These are phyloP conservation scores for Groenewaldozyma tartarivorans DNA, from an alignment of 805 yeast species.

Conservation along the genomic window DNA sequence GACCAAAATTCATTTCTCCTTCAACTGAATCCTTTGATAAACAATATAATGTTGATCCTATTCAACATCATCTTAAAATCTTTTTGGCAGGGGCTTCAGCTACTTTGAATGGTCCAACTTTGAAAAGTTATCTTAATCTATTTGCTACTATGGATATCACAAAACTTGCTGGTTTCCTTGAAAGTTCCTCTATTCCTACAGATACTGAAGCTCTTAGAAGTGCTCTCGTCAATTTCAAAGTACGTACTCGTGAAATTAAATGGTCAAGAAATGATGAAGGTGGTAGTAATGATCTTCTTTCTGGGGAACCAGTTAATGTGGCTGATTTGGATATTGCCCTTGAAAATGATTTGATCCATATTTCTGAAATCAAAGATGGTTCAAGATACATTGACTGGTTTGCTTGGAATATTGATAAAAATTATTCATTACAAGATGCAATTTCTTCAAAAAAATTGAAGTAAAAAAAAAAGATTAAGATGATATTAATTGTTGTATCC, in stretches of 20 bases:
- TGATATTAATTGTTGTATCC: too few relatives aligned
- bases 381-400: slow-evolving; percentile 44
- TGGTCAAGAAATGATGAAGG: too few relatives aligned
- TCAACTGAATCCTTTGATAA: slow-evolving; percentile 27
- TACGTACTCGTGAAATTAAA: slow-evolving; percentile 36
- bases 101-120: slow-evolving; percentile 30
- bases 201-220: slow-evolving; percentile 30
- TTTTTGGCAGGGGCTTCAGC: slow-evolving; percentile 35
- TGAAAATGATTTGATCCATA: slow-evolving; percentile 33
- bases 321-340: slow-evolving; percentile 38
- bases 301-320: slow-evolving; percentile 33
- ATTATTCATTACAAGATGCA: slow-evolving; percentile 36
- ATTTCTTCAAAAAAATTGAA: slow-evolving; percentile 15
- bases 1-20: slow-evolving; percentile 40
- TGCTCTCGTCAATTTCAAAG: slow-evolving; percentile 35
- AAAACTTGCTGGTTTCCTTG: slow-evolving; percentile 32
- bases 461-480: too few relatives aligned
- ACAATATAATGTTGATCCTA: slow-evolving; percentile 30
- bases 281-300: slow-evolving; percentile 31
- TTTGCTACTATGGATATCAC: slow-evolving; percentile 38
- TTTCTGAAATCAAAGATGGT: slow-evolving; percentile 36
- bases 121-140: slow-evolving; percentile 37
- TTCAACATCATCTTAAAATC: slow-evolving; percentile 34
- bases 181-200: slow-evolving; percentile 6
- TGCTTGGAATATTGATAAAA: slow-evolving; percentile 37